Base-by-base conservation (phyloP, 495 filamentous ascomycete species). In the Hyaloscypha variabilis region DNA sequence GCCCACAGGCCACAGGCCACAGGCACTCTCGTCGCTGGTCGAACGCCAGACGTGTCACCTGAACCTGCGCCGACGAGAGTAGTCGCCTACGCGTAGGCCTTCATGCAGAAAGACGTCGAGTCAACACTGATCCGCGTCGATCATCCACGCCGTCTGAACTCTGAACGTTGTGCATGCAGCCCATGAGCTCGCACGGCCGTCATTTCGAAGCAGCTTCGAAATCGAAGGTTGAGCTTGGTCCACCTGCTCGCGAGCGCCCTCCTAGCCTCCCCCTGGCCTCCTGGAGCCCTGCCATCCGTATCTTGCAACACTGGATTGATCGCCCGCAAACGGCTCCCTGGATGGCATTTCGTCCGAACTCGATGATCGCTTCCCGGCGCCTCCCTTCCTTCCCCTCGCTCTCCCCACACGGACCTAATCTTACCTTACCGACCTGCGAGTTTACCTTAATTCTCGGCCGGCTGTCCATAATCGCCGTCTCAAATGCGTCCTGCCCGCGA, bases 171-270 rank as follows among this genome's bases (percentile, higher is more conserved):
- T n/a, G 26, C 25, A 5, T 29, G 26, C 55, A 58, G n/a, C 19
- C 39, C 21, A 26, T 28, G 39, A 54, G 49, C 51, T 25, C 51
- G 51, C 51, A 54, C 51, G 51, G 51, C 23, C 51, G 51, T 54
- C 51, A 54, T 54, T 54, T 54, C 51, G n/a, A 54, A 54, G 51
- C 51, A 54, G 51, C 51, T 54, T 54, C 51, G 51, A 54, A 28
- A 5, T 28, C 21, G 51, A 54, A 54, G 51, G 51, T 26, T 36
- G 62, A 59, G 67, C 67, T 62, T 58, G 62, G 67, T 65, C 67
- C 67, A 69, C 53, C 31, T 58, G 67, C 58, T 65, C 63, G 62
- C 65, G 59, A 29, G 28, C 54, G 23, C 19, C 14, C 1, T n/a
- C n/a, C n/a, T n/a, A n/a, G n/a, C 36, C 24, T 21, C 28, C 21